Base-by-base conservation (phyloP, 306 rosid species). In the Oxytropis ochrocephala region DNA sequence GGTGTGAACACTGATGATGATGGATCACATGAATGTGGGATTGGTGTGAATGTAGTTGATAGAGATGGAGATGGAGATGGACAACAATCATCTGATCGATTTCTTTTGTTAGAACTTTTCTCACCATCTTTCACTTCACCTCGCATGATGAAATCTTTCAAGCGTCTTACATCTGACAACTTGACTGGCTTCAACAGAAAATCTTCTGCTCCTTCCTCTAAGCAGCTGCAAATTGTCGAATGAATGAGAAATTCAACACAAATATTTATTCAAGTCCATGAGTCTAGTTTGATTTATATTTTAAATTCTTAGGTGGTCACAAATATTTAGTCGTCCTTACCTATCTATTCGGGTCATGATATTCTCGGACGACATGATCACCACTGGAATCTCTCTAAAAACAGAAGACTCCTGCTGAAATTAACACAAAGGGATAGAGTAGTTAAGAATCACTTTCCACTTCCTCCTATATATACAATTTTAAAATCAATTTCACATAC, bases 131-230 rank as follows among this genome's bases (percentile, higher is more conserved):
- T 81, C 42, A 33, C 80, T 73, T 87, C 88, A 30, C 90, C 89
- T 67, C 70, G 87, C 80, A 84, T 77, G 54, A 91, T 68, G 79
- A 84, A 84, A 61, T 83, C 92, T 72, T 75, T 91, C 67, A 94
- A 46, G 5, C 99, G 92, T 56, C 65, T 85, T 71, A 94, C 99
- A 54, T 94, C 99, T 5, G 96, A 80, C 27, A 94, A 70, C 74
- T 87, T 94, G 1, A 94, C 95, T 0, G 99, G 99, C 77, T 94
- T 94, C 81, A 94, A 73, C 14, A 94, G 79, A 51, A 84, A 94
- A 10, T 88, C 99, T 72, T 94, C 92, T 5, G 99, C 99, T 59
- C 99, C 99, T 91, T 91, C 99, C 86, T 94, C 97, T 50, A 94
- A 73, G 71, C 99, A 94, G 7, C 99, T 94, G 83, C 1, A n/a